Evolutionary conservation across 768 basidiomycete genomes (phyloP), one percentile per base, ranked within the genome.

Genomic region (Leucocoprinus leucothites): DNA sequence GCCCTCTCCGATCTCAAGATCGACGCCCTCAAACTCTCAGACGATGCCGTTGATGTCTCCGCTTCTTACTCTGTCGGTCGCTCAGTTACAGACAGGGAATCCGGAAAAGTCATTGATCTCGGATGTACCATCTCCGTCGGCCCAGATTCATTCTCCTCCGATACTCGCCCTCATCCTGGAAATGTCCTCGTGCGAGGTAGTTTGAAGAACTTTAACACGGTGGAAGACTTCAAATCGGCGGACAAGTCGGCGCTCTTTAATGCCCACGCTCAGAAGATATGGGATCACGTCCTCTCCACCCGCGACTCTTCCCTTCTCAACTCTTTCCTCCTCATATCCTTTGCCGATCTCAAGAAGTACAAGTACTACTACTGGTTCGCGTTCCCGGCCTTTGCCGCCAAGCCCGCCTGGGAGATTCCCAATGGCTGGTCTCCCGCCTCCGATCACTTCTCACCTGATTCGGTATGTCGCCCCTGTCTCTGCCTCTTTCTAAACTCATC

Each of bases 301-400:
- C 78, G 79, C 42, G 77, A 84, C 58, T 73, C 83, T 0, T 65
- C 81, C 4, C 69, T 77, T 11, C 75, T 98, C 38, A 89, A 81
- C 53, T 80, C 80, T 3, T 98, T 98, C 73, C 77, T 98, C 19
- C 76, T 97, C 48, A 89, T 99, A 62, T 94, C 94, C 0, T 98
- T 86, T 62, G 92, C 97, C 0, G 97, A 99, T 70, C 85, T 99
- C 62, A 99, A 98, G 79, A 98, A 95, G 69, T 98, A 97, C 77
- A 89, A 87, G 61, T 98, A 94, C 67, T 94, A 87, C 65, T 98
- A 98, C 71, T 99, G 96, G 97, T 98, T 98, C 65, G 89, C 91
- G 0, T 97, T 98, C 68, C 96, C 97, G 1, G 93, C 95, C 0
- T 86, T 98, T 60, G 86, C 87, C 0, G 76, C 90, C 19, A 93